Base-by-base conservation (phyloP, 1,139 yeast species). In the Candida pseudoviswanathii region DNA sequence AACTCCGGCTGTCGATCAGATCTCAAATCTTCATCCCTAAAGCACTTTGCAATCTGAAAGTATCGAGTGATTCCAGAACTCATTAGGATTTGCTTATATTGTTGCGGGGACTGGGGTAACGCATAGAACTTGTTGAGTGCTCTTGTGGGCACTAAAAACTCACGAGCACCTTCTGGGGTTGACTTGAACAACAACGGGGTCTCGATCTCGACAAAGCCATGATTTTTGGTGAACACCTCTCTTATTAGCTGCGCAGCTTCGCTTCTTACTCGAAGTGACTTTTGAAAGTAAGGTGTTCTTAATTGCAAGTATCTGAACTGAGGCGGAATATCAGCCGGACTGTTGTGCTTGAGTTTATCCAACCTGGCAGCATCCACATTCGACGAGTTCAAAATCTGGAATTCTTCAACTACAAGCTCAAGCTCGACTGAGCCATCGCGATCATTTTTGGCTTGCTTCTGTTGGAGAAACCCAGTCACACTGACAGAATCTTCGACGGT, bases 101-200 rank as follows among this genome's bases (percentile, higher is more conserved):
- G 99, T 63, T 94, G 99, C 0, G 99, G 99, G 25, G 97, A 89
- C 66, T 94, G 99, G 0, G 98, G 97, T 40, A 94, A 73, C 0
- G 99, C 97, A 64, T 92, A 94, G 65, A 89, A 89, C 3, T 77
- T 70, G 9, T 78, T 74, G 3, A 71, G 66, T 16, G 77, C 68
- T 54, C 98, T 77, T 0, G 97, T 90, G 0, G 99, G 99, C 0
- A 94, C 98, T 48, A 95, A 68, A 62, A 94, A 94, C 67, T 94
- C 99, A 39, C 96, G 76, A 1, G 99, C 99, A 8, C 99, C 99
- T 67, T 94, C 99, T 0, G 99, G 99, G 0, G 99, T 94, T 1
- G 97, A 89, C 63, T 94, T 92, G 75, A 94, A 94, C 30, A 94
- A 69, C 10, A 92, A 66, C 0, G 99, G 99, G 0, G 99, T 94